These are phyloP conservation scores for Periconia sp. DNA, from an alignment of 2,329 filamentous ascomycete genomes.

Conservation along the genomic window DNA sequence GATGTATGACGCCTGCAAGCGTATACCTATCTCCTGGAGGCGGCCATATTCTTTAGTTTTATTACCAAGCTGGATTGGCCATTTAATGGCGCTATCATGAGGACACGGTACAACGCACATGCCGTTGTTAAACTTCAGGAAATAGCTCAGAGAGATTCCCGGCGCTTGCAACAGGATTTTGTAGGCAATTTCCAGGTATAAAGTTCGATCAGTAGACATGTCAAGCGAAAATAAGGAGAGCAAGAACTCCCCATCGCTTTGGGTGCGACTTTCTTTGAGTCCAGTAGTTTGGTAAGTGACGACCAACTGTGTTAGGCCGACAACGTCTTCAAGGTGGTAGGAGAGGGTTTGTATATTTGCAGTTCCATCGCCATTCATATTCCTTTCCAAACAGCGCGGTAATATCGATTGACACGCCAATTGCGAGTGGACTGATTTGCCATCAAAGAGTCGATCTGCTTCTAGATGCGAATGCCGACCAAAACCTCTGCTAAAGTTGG, in stretches of 20 bases:
- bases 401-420: conserved; percentile 39
- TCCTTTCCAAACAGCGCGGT: conserved; percentile 15
- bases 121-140: conserved; percentile 15
- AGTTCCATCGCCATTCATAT: neutral
- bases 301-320: conserved; percentile 16
- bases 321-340: conserved; percentile 14
- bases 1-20: conserved; percentile 6
- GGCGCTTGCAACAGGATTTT: conserved; percentile 3
- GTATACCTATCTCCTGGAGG: conserved; percentile 29
- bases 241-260: conserved; percentile 4
- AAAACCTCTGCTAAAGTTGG: conserved; percentile 41
- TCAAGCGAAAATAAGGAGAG: conserved; percentile 36
- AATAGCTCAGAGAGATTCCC: conserved; percentile 9
- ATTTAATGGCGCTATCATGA: neutral
- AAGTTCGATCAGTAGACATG: conserved; percentile 30
- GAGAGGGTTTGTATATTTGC: conserved; percentile 10
- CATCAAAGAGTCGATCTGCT: conserved; percentile 13
- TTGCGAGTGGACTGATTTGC: conserved; percentile 26
- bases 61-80: neutral
- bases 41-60: neutral
- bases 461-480: conserved; percentile 14
- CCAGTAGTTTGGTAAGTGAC: conserved; percentile 12
- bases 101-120: conserved; percentile 3
- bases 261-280: neutral
- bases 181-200: conserved; percentile 20